Conservation (phyloP, 2,329 filamentous ascomycete genomes). For the Aureobasidium sp. region DNA sequence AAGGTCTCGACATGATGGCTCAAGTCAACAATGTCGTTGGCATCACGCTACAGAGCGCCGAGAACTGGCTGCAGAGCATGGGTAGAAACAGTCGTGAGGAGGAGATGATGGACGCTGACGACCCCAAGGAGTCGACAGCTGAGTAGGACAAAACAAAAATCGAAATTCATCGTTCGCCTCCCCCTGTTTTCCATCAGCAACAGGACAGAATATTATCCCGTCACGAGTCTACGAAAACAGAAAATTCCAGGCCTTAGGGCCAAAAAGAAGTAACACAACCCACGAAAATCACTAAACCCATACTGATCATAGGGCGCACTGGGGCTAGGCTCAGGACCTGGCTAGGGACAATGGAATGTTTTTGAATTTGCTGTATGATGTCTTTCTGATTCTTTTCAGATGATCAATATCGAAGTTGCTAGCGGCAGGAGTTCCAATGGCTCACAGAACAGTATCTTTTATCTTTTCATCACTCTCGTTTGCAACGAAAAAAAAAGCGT, state of each 20-base stretch:
- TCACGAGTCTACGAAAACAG: background rate
- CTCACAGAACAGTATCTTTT: background rate
- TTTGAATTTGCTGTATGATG: background rate
- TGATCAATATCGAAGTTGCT: background rate
- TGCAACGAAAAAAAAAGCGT: background rate
- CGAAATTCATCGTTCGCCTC: too few relatives aligned
- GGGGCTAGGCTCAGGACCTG: too few relatives aligned
- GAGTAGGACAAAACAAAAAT: background rate
- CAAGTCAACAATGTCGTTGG: conserved; percentile 84
- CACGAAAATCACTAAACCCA: background rate
- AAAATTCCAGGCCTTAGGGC: background rate
- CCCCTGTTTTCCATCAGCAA: too few relatives aligned
- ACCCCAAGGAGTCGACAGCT: background rate
- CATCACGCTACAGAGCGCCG: conserved; percentile 81
- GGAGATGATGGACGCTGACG: conserved; percentile 14
- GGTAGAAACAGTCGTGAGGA: conserved; percentile 8
- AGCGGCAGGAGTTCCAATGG: background rate
- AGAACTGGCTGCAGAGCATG: conserved; percentile 72
- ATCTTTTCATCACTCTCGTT: background rate
- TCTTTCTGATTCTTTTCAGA: background rate
- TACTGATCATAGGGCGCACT: background rate
- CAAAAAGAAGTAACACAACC: background rate
- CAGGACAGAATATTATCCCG: background rate
- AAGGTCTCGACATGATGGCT: conserved; percentile 88
- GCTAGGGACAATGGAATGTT: background rate